phyloP scores from a whole-genome alignment of 208 protist species.

The Acanthamoeba comandoni region DNA sequence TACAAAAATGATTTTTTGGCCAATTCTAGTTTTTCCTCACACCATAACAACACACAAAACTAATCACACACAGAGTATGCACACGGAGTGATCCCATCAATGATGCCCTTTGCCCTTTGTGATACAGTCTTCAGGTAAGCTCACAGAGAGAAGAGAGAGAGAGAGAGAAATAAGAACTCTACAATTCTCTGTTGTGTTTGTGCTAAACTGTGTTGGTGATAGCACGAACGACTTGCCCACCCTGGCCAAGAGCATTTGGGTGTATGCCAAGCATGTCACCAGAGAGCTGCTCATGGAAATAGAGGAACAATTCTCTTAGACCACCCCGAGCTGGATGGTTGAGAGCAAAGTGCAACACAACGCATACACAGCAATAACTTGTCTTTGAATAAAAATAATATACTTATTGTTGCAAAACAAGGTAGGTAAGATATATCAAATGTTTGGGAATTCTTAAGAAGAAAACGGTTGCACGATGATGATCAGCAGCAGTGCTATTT shows the following conservation, averaged over 20 bases:
- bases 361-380: too few species aligned
- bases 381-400: too few species aligned
- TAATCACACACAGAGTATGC: slow-evolving; percentile 57
- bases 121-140: slow-evolving; percentile 48
- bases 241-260: slow-evolving; percentile 21
- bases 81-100: slow-evolving; percentile 56
- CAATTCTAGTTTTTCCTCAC: not conserved
- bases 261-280: slow-evolving; percentile 63
- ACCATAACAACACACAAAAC: not conserved
- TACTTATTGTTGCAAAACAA: too few species aligned
- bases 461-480: too few species aligned
- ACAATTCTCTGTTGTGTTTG: not conserved
- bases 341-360: too few species aligned
- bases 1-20: not conserved
- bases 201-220: not conserved
- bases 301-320: too few species aligned
- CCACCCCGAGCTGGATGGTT: too few species aligned
- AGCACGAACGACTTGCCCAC: slow-evolving; percentile 53
- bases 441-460: too few species aligned
- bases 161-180: not conserved
- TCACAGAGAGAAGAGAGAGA: not conserved
- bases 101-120: slow-evolving; percentile 62
- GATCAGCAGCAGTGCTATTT: not conserved
- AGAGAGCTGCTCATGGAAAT: slow-evolving; percentile 18
- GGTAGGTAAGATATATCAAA: too few species aligned